Conservation (phyloP, 805 yeast genomes). For the Barnettozyma botsteinii region DNA sequence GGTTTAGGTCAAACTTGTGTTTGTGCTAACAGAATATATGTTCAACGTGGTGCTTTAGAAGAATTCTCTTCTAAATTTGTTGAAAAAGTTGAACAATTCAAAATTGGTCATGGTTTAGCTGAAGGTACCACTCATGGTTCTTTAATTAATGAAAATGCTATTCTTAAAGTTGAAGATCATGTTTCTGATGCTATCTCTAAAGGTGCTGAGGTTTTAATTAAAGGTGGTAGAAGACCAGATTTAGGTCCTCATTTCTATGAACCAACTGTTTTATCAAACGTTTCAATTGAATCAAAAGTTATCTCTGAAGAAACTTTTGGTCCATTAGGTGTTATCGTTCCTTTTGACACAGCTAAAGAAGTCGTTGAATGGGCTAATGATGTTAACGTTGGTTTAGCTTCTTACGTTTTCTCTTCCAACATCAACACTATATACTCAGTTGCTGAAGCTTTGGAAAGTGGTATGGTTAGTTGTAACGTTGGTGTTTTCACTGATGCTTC, state of each 20-base stretch:
- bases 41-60: constrained; percentile 46
- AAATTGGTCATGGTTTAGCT: constrained; percentile 53
- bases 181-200: constrained; percentile 46
- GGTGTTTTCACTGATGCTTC: constrained; percentile 52
- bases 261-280: constrained; percentile 50
- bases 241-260: constrained; percentile 47
- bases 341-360: constrained; percentile 48
- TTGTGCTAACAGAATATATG: constrained; percentile 55
- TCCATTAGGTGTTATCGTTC: constrained; percentile 53
- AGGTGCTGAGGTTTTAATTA: constrained; percentile 46
- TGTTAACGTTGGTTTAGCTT: constrained; percentile 51
- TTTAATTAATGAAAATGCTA: constrained; percentile 44
- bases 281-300: constrained; percentile 45
- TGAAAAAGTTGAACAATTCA: constrained; percentile 40
- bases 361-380: constrained; percentile 51
- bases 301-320: constrained; percentile 59
- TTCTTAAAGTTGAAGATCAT: constrained; percentile 51
- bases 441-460: constrained; percentile 53
- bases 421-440: constrained; percentile 45
- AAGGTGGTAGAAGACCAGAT: constrained; percentile 48
- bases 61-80: constrained; percentile 41
- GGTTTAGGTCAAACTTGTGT: constrained; percentile 64
- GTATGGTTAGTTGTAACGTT: constrained; percentile 60
- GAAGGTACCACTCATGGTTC: constrained; percentile 49
- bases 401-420: constrained; percentile 51